Base-by-base conservation (phyloP, 2,329 filamentous ascomycete genomes). In the Basipetospora chlamydospora region DNA sequence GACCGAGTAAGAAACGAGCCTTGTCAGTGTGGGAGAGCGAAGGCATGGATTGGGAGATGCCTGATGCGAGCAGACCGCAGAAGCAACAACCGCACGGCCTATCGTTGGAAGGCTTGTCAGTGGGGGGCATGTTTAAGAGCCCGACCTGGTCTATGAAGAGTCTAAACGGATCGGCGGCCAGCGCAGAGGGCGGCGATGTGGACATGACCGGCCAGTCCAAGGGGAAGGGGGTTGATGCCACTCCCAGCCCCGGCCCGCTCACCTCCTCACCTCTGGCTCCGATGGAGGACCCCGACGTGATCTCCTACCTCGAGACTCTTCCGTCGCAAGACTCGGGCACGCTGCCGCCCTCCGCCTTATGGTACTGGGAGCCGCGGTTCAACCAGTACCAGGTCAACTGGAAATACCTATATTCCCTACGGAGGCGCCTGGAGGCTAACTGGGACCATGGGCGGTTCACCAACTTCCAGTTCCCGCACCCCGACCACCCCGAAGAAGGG, bases 401-500 rank as follows among this genome's bases (percentile, higher is more conserved):
- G 87, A 81, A 86, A 37, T 84, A 90, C 52, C 65, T 98, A 1
- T 98, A 94, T 59, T 84, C 83, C 44, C 83, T 94, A 63, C 78
- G 90, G 41, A 72, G 78, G 39, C 70, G 77, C 16, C 62, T 98
- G 11, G 90, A 98, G 58, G 75, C 79, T 6, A 96, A 98, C 52
- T 98, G 90, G 90, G 76, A 84, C 41, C 69, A 77, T 15, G 87
- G 83, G 4, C 79, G 76, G 40, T 94, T 72, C 53, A 74, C 68
- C 3, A 92, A 87, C 44, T 96, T 96, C 49, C 85, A 92, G 52
- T 69, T 98, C 1, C 90, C 90, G 1, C 85, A 94, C 49, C 86
- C 86, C 0, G 67, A 74, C 26, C 68, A 86, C 48, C 75, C 76
- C 1, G 69, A 82, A 22, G 88, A 96, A 53, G 84, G 83, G 1